Conservation (phyloP, 306 rosid genomes). For the Castanea crenata region DNA sequence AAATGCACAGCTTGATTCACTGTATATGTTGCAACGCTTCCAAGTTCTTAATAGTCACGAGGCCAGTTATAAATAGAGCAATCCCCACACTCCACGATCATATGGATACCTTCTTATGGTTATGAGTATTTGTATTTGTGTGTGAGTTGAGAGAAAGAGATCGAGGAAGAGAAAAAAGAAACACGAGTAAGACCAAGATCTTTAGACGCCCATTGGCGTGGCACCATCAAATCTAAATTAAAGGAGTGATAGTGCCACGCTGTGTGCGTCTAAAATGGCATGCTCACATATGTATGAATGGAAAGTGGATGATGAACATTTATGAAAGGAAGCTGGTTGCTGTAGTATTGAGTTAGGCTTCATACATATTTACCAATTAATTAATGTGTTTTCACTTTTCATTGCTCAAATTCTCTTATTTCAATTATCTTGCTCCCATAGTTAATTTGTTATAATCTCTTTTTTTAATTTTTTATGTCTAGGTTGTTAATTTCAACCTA, state of each 20-base stretch:
- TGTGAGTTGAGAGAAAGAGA: not conserved
- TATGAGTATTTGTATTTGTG: not conserved
- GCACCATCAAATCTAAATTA: not conserved
- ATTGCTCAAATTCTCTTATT: too few species aligned
- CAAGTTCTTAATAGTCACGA: not conserved
- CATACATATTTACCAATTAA: too few species aligned
- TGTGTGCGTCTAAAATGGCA: conserved; percentile 11
- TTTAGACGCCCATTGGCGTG: conserved; percentile 3
- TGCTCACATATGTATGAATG: not conserved
- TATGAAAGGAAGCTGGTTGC: too few species aligned
- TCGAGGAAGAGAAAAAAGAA: not conserved
- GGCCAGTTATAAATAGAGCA: not conserved
- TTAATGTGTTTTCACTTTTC: too few species aligned
- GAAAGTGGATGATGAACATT: too few species aligned
- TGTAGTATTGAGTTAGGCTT: too few species aligned
- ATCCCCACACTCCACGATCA: not conserved
- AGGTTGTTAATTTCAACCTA: rapidly evolving
- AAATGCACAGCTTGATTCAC: too few species aligned
- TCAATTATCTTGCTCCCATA: too few species aligned
- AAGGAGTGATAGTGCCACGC: conserved; percentile 11
- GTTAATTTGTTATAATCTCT: too few species aligned
- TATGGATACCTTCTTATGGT: not conserved
- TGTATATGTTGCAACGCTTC: too few species aligned
- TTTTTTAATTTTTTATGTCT: rapidly evolving
- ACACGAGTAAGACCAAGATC: not conserved